These are phyloP conservation scores for Persicaria maculosa DNA, from an alignment of 148 eudicot species.

Conservation along the genomic window DNA sequence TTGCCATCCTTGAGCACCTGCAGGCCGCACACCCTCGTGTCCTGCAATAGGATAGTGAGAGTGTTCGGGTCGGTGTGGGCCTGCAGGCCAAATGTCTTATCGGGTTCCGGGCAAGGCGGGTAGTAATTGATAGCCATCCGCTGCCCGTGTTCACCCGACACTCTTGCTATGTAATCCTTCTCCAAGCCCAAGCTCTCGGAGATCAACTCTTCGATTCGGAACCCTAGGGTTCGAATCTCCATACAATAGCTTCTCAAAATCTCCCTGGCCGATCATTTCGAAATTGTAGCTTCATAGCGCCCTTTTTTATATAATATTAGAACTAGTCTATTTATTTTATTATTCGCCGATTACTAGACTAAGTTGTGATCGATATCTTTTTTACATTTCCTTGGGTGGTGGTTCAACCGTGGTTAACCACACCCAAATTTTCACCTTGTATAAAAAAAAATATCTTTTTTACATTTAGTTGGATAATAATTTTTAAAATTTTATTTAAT, in stretches of 20 bases:
- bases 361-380: no score
- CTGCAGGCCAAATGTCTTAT: constrained; percentile 73
- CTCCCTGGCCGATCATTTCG: constrained; percentile 29
- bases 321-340: no score
- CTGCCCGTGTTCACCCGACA: constrained; percentile 70
- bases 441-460: no score
- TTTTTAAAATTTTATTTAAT: no score
- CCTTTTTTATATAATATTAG: no score
- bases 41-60: background rate
- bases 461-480: no score
- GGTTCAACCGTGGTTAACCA: no score
- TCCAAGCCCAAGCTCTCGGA: constrained; percentile 77
- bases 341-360: no score
- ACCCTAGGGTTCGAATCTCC: constrained; percentile 59
- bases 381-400: no score
- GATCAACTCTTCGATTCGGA: constrained; percentile 53
- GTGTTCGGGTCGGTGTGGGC: constrained; percentile 63
- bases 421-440: no score
- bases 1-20: background rate
- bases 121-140: constrained; percentile 89
- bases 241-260: constrained; percentile 40
- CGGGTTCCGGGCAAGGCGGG: constrained; percentile 79
- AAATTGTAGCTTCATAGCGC: no score
- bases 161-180: constrained; percentile 37
- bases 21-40: background rate